Conservation (phyloP, 2,329 filamentous ascomycete species). For the Lomentospora prolificans region DNA sequence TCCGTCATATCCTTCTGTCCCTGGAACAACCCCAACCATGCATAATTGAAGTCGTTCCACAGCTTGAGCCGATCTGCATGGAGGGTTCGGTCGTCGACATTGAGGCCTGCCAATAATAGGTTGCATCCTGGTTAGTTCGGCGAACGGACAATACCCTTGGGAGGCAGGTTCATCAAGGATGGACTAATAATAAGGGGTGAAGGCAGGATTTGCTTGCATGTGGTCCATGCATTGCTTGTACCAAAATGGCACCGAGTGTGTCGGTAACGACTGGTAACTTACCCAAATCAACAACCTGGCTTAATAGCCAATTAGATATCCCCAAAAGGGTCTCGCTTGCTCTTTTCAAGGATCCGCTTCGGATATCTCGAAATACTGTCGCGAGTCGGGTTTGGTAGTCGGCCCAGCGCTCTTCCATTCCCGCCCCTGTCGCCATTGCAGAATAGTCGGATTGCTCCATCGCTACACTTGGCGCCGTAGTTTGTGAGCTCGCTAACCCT, state of each 20-base stretch:
- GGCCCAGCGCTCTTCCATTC: constrained; percentile 59
- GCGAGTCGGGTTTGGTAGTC: constrained; percentile 53
- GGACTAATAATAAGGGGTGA: neutral
- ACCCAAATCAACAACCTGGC: constrained; percentile 47
- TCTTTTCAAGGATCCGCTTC: constrained; percentile 36
- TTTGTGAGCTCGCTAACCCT: constrained; percentile 16
- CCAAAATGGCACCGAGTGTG: neutral
- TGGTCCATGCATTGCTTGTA: constrained; percentile 1
- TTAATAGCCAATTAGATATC: constrained; percentile 46
- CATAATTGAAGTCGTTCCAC: constrained; percentile 91
- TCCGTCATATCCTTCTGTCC: constrained; percentile 8
- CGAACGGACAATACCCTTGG: neutral
- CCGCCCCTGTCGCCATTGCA: constrained; percentile 38
- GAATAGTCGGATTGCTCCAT: constrained; percentile 45
- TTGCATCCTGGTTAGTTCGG: neutral
- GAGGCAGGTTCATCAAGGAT: neutral
- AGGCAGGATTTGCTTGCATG: neutral
- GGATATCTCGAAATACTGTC: constrained; percentile 62
- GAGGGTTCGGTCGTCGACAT: constrained; percentile 11
- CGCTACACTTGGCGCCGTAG: constrained; percentile 34
- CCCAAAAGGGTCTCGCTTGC: constrained; percentile 42
- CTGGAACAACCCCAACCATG: constrained; percentile 20
- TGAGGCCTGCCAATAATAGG: constrained; percentile 8
- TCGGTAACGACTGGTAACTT: constrained; percentile 18
- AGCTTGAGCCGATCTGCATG: constrained; percentile 62